Conservation (phyloP, 306 rosid species). For the Cercis canadensis region DNA sequence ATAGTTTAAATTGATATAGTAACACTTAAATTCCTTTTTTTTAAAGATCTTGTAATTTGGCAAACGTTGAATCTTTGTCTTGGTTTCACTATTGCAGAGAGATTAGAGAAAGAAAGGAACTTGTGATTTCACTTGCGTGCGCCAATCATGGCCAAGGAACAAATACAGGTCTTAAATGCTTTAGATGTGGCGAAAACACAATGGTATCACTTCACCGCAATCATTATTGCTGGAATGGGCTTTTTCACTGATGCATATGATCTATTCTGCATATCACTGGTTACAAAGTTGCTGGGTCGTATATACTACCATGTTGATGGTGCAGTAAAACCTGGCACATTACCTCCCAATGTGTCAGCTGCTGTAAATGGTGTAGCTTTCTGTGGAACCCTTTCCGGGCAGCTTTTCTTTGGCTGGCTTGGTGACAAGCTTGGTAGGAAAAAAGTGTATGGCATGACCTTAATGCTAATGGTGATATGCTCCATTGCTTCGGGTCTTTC, state of each 20-base stretch:
- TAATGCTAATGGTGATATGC: conserved; percentile 67
- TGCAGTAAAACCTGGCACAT: conserved; percentile 56
- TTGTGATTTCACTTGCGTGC: neutral
- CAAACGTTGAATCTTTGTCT: neutral
- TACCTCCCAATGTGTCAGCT: conserved; percentile 76
- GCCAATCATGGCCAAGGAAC: conserved; percentile 52
- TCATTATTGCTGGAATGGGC: conserved; percentile 80
- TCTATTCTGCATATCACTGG: conserved; percentile 70
- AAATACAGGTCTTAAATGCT: conserved; percentile 62
- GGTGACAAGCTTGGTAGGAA: conserved; percentile 81
- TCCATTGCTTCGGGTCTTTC: conserved; percentile 80
- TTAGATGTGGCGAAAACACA: conserved; percentile 77
- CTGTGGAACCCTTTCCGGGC: conserved; percentile 69
- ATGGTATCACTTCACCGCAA: conserved; percentile 82
- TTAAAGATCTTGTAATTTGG: conserved; percentile 20
- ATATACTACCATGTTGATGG: conserved; percentile 72
- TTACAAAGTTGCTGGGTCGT: conserved; percentile 80
- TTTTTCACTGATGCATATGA: conserved; percentile 89
- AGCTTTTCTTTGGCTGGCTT: conserved; percentile 89
- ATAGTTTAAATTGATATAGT: neutral
- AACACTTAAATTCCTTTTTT: neutral
- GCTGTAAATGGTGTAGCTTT: conserved; percentile 80
- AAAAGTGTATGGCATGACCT: conserved; percentile 75
- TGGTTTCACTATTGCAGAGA: conserved; percentile 40
- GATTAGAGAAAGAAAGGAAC: conserved; percentile 19